Evolutionary conservation across 228 moss, liverwort and hornwort species (phyloP), one percentile per base, ranked within the genome.

Genomic region (Sphagnum fallax): DNA sequence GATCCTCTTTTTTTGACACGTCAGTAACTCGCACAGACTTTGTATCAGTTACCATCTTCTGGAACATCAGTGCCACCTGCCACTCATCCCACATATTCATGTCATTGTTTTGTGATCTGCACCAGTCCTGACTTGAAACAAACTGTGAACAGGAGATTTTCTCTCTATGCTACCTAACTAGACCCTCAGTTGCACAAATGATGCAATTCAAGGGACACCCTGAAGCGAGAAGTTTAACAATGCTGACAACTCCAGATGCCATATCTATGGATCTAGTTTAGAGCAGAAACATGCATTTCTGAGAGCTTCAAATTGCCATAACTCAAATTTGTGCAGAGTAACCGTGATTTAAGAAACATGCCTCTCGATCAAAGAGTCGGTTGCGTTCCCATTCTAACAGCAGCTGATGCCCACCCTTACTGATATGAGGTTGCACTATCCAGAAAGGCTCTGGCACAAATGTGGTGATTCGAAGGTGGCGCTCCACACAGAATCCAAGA

Each of bases 401-500:
- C 71, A 93, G 61, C n/a, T 90, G 79, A 83, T 89, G 93, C 16
- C 93, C 97, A 48, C 93, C 87, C 82, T 97, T 97, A 66, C 78
- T 93, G 16, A 87, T 65, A 72, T 93, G 85, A 15, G 91, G 97
- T 65, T 87, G 85, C 65, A 97, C 93, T 55, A 90, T 80, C 97
- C 97, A 97, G 72, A 97, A 97, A 67, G 88, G 88, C 68, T 97
- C 91, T 70, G 97, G 92, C 67, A 91, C 80, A 71, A 97, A 97
- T 64, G 97, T 97, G 64, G 93, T 88, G 66, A 97, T 93, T 52
- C 80, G 86, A 16, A 97, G 84, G 74, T 97, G 97, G 73, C 93
- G 97, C 67, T 97, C 93, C 71, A 97, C 97, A 83, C 97, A 97
- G 66, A 97, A 97, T 52, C 97, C 93, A 59, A 97, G 93, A 58